phyloP scores from a whole-genome alignment of 306 rosid species.

The Begonia masoniana region DNA sequence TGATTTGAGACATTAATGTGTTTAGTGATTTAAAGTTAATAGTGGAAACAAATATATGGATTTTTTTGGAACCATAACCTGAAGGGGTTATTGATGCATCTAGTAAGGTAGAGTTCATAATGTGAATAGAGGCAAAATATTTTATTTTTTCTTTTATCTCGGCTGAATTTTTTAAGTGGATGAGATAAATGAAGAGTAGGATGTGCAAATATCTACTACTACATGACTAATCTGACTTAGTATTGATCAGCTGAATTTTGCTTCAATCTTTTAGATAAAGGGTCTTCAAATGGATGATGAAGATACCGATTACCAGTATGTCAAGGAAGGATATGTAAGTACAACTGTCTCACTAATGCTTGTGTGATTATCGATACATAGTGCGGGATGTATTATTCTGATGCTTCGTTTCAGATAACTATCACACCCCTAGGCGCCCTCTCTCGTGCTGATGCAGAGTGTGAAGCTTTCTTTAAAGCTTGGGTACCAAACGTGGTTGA shows the following conservation, averaged over 20 bases:
- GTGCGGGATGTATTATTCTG: neutral
- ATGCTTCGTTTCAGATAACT: conserved; percentile 39
- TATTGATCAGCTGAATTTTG: neutral
- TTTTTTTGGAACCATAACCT: no score
- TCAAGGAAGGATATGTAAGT: conserved; percentile 84
- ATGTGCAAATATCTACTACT: neutral
- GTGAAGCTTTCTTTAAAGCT: conserved; percentile 39
- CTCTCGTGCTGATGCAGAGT: conserved; percentile 39
- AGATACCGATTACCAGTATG: conserved; percentile 34
- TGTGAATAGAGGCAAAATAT: neutral
- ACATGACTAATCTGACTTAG: neutral
- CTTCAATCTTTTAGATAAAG: conserved; percentile 29
- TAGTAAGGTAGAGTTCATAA: conserved; percentile 1
- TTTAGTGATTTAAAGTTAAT: no score
- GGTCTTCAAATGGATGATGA: conserved; percentile 24
- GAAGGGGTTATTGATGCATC: neutral
- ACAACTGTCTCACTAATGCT: neutral
- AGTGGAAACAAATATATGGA: no score
- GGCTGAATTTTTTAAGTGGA: no score
- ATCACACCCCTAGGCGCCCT: conserved; percentile 78
- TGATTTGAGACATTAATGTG: neutral
- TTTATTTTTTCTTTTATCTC: neutral
- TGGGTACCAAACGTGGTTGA: conserved; percentile 59
- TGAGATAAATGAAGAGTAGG: no score
- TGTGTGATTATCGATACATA: neutral